Evolutionary conservation across 2,329 filamentous ascomycete species (phyloP).

Genomic region (Monilinia fructigena): DNA sequence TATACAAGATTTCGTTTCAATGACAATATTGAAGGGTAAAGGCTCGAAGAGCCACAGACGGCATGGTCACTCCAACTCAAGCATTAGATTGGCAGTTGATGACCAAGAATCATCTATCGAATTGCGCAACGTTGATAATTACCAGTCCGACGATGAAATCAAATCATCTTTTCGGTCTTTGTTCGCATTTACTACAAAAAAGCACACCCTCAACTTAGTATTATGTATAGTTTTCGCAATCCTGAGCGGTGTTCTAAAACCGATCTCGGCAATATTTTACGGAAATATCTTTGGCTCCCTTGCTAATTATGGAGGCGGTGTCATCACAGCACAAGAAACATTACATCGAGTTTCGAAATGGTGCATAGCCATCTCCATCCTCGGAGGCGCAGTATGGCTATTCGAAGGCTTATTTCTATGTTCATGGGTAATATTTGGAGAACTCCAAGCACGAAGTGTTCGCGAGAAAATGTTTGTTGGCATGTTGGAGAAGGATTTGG

Average conservation of each 20-base stretch:
- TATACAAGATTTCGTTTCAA: not conserved
- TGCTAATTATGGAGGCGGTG: slow-evolving; percentile 60
- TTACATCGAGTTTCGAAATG: slow-evolving; percentile 56
- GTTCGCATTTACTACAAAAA: slow-evolving; percentile 68
- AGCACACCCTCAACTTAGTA: slow-evolving; percentile 55
- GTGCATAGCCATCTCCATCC: slow-evolving; percentile 59
- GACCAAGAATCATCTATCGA: slow-evolving; percentile 13
- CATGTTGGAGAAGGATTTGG: slow-evolving; percentile 70
- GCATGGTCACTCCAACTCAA: not conserved
- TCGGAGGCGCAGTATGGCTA: slow-evolving; percentile 67
- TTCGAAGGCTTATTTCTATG: slow-evolving; percentile 65
- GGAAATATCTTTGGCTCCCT: slow-evolving; percentile 75
- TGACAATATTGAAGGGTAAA: slow-evolving; percentile 17
- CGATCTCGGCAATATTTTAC: slow-evolving; percentile 66
- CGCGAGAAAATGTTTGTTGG: slow-evolving; percentile 64
- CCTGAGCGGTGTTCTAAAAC: slow-evolving; percentile 60
- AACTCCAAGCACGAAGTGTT: slow-evolving; percentile 69
- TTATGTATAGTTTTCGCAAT: slow-evolving; percentile 57
- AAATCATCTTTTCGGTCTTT: slow-evolving; percentile 44
- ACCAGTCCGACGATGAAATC: slow-evolving; percentile 13
- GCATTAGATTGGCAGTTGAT: slow-evolving; percentile 4
- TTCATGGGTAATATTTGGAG: slow-evolving; percentile 75
- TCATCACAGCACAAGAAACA: slow-evolving; percentile 50
- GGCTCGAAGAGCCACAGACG: slow-evolving; percentile 14
- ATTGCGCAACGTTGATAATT: slow-evolving; percentile 2